phyloP scores from a whole-genome alignment of 2,329 filamentous ascomycete species.

The Thermoascus crustaceus region DNA sequence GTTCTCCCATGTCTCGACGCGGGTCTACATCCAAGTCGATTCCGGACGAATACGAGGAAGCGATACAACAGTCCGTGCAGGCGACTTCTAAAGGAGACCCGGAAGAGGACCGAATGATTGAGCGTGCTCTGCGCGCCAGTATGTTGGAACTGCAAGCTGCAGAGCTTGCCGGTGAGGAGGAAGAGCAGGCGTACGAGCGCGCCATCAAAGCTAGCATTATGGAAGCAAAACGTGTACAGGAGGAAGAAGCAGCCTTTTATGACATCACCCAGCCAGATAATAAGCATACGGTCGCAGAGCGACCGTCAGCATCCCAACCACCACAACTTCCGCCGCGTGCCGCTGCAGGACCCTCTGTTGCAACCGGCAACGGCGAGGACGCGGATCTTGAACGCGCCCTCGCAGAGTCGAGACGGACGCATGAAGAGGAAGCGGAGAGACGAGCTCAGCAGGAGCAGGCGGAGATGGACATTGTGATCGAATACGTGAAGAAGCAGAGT shows the following conservation, averaged over 20 bases:
- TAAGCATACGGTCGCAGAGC: neutral
- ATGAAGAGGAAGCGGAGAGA: slow-evolving; percentile 38
- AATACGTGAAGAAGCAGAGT: slow-evolving; percentile 72
- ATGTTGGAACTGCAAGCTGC: slow-evolving; percentile 49
- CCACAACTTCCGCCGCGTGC: neutral
- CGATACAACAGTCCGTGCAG: slow-evolving; percentile 60
- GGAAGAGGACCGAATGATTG: slow-evolving; percentile 62
- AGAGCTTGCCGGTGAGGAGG: slow-evolving; percentile 27
- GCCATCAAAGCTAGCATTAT: slow-evolving; percentile 45
- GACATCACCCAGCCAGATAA: neutral
- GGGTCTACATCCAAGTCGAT: neutral
- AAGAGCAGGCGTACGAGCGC: slow-evolving; percentile 40
- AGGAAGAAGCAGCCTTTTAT: slow-evolving; percentile 5
- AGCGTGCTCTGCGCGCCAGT: slow-evolving; percentile 65
- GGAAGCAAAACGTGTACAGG: slow-evolving; percentile 30
- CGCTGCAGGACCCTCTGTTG: slow-evolving; percentile 1
- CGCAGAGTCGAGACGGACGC: slow-evolving; percentile 14
- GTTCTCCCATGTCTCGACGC: slow-evolving; percentile 1
- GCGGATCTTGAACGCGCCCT: slow-evolving; percentile 23
- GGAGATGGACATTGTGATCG: slow-evolving; percentile 66
- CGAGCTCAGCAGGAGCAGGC: slow-evolving; percentile 41
- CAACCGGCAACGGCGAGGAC: slow-evolving; percentile 19
- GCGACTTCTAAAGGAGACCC: slow-evolving; percentile 63
- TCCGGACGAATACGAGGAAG: slow-evolving; percentile 57
- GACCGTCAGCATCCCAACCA: neutral